Evolutionary conservation across 345 rosid species (phyloP).

Genomic region (Pugionium dolabratum): DNA sequence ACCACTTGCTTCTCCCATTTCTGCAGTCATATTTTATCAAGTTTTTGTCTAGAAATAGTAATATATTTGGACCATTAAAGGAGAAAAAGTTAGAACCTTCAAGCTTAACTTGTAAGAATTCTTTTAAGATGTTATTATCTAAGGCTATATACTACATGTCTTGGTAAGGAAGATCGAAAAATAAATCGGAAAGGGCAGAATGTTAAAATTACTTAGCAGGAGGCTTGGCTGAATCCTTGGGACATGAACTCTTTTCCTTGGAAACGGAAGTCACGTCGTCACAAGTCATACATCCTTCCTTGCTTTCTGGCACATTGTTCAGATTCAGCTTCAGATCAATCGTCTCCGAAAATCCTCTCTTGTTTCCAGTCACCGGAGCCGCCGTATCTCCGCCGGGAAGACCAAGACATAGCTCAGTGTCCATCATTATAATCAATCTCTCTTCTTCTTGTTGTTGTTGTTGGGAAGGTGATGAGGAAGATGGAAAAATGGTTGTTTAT

Average conservation of each 20-base stretch:
- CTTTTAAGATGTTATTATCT: too few relatives aligned
- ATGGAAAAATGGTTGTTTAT: constrained; percentile 17
- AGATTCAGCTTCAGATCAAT: constrained; percentile 80
- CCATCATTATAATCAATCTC: constrained; percentile 31
- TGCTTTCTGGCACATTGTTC: constrained; percentile 40
- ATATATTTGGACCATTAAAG: too few relatives aligned
- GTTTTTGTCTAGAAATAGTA: too few relatives aligned
- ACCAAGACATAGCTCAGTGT: constrained; percentile 77
- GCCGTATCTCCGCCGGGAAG: constrained; percentile 55
- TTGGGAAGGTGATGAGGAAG: constrained; percentile 35
- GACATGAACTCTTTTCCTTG: constrained; percentile 34
- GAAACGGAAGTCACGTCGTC: constrained; percentile 31
- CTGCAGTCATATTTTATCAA: too few relatives aligned
- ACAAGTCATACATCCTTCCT: constrained; percentile 29
- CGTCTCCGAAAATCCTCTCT: constrained; percentile 74
- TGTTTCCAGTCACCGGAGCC: constrained; percentile 45
- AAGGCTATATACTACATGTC: too few relatives aligned
- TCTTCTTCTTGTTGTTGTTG: constrained; percentile 28
- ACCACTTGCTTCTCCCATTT: too few relatives aligned
- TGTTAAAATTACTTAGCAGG: constrained; percentile 60
- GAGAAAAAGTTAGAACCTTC: too few relatives aligned
- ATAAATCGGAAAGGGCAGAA: constrained; percentile 5
- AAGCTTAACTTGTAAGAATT: too few relatives aligned
- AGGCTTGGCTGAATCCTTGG: constrained; percentile 68
- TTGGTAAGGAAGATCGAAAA: background rate